Percentiles rank a stretch among this genome's conserved stretches.
Evolutionary conservation across 2,329 filamentous ascomycete species (phyloP).

Genomic region (Penicillium sp.): DNA sequence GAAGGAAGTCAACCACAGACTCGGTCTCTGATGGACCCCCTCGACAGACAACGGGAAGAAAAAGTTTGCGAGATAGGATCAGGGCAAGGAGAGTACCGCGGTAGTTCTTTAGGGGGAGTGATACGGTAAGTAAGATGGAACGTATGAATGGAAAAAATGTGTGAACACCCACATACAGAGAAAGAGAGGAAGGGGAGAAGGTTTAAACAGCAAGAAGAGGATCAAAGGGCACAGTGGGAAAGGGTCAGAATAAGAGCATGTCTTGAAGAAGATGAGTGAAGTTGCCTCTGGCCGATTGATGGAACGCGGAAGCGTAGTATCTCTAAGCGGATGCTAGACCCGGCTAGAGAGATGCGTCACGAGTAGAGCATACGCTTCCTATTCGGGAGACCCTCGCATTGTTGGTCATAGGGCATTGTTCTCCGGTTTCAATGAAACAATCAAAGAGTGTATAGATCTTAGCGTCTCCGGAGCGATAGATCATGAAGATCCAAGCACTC

Average conservation of each 20-base stretch:
- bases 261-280: slow-evolving; percentile 14
- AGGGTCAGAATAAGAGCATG: slow-evolving; percentile 20
- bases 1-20: neutral
- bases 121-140: neutral
- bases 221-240: slow-evolving; percentile 5
- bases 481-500: slow-evolving; percentile 21
- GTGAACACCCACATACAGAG: neutral
- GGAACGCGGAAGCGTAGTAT: slow-evolving; percentile 14
- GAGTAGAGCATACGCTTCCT: slow-evolving; percentile 21
- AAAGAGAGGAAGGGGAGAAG: neutral
- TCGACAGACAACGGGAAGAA: neutral
- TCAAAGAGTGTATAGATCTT: slow-evolving; percentile 14
- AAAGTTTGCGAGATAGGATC: neutral
- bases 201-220: neutral
- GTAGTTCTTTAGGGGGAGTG: neutral
- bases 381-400: slow-evolving; percentile 21
- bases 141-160: neutral
- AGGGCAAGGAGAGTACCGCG: neutral
- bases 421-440: slow-evolving; percentile 14
- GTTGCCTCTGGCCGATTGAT: slow-evolving; percentile 9
- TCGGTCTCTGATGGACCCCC: neutral
- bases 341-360: slow-evolving; percentile 28
- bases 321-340: slow-evolving; percentile 16
- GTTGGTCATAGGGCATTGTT: slow-evolving; percentile 14
- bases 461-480: slow-evolving; percentile 14